Base-by-base conservation (phyloP, 2,329 filamentous ascomycete genomes). In the Sporothrix phasma region DNA sequence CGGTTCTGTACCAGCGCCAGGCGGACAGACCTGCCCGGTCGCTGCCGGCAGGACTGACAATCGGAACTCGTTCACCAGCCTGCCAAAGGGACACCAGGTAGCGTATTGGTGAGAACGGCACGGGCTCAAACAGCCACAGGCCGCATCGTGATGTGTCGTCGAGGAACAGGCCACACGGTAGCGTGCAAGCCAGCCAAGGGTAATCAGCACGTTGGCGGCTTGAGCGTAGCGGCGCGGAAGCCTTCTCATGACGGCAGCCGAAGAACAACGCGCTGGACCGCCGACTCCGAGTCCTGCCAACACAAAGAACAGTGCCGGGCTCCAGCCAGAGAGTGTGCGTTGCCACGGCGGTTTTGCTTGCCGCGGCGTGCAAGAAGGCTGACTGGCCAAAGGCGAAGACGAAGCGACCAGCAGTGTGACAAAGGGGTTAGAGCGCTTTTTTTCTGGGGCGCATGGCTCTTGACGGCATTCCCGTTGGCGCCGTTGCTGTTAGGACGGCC, bases 111-210 rank as follows among this genome's bases (percentile, higher is more conserved):
- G 90, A 95, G 8, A 93, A 68, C 0, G 92, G 90, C n/a, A 96
- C 75, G 0, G 91, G 90, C 74, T 97, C 91, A 66, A 85, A 85
- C 15, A 95, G 74, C 89, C 89, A 96, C 0, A 96, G 71, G 0
- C 90, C 91, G 0, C 85, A 82, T 11, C 81, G 79, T 0, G 87
- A 82, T 72, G 96, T 86, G 70, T 97, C 92, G 71, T 96, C 85
- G 11, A 85, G 78, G n/a, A 96, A 79, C 41, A 86, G n/a, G 73
- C 46, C 79, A 79, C 0, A 82, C 82, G 0, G 89, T 93, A 17
- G 78, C 73, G 63, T 85, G 83, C 66, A 95, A n/a, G 76, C 90
- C 90, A 97, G 0, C 73, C 69, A 5, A 85, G 67, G 0, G 85
- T 81, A 68, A 87, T 88, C 0, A 79, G 24, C 0, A 89, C 73